Evolutionary conservation across 1,139 yeast genomes (phyloP).

Genomic region (Debaryomyces fabryi): DNA sequence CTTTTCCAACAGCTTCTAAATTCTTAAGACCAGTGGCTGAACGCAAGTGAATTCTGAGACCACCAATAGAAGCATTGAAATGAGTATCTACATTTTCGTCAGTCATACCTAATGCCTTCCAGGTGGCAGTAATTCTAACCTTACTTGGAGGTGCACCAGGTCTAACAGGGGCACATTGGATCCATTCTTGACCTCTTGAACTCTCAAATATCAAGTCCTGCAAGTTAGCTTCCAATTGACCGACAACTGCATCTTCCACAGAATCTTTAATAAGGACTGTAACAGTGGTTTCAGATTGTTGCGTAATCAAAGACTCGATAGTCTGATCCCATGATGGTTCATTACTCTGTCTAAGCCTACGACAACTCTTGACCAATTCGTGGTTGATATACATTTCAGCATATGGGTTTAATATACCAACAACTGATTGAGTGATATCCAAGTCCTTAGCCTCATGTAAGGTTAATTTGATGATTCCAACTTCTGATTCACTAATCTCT

Average conservation of each 20-base stretch:
- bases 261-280: slow-evolving; percentile 62
- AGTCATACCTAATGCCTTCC: slow-evolving; percentile 72
- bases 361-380: slow-evolving; percentile 54
- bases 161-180: slow-evolving; percentile 44
- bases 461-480: slow-evolving; percentile 71
- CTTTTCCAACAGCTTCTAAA: slow-evolving; percentile 65
- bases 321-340: slow-evolving; percentile 73
- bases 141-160: slow-evolving; percentile 45
- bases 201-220: slow-evolving; percentile 57
- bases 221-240: slow-evolving; percentile 55
- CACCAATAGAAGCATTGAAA: slow-evolving; percentile 65
- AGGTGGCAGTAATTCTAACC: slow-evolving; percentile 55
- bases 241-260: slow-evolving; percentile 51
- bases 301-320: slow-evolving; percentile 61
- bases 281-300: slow-evolving; percentile 57
- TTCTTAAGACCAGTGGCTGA: slow-evolving; percentile 59
- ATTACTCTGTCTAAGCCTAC: slow-evolving; percentile 65
- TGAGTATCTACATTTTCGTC: slow-evolving; percentile 48
- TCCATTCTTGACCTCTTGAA: slow-evolving; percentile 55
- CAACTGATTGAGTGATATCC: slow-evolving; percentile 61
- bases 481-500: slow-evolving; percentile 56
- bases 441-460: slow-evolving; percentile 74
- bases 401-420: slow-evolving; percentile 73
- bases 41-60: slow-evolving; percentile 59
- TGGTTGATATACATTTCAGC: slow-evolving; percentile 66